Evolutionary conservation across 352 stramenopile species (phyloP), one percentile per base, ranked within the genome.

Genomic region (Phytophthora niederhauseri): DNA sequence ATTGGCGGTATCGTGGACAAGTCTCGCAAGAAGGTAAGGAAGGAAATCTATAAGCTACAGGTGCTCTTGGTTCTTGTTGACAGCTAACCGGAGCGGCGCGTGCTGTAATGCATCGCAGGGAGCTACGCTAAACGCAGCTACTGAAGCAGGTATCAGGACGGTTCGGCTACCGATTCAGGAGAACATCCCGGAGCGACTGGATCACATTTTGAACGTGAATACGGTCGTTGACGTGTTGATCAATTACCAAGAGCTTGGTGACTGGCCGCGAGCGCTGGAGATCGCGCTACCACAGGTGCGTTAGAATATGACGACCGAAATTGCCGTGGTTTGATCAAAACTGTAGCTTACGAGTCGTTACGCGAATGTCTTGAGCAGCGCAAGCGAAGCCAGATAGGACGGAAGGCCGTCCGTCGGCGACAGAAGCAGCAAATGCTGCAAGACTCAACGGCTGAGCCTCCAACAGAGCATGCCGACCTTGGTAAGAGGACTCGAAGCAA

Each of bases 161-260:
- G 83, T 75, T 12, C 78, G 87, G 19, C 56, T 94, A 45, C 87
- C 87, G 19, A 92, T 94, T 62, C 87, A 92, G 50, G 87, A 94
- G 62, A 62, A 88, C 59, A 81, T 91, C 36, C 73, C 77, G 3
- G 76, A 91, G 59, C 80, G 87, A 3, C 64, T 89, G 19, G 84
- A 93, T 57, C 87, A 94, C 55, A 93, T 94, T 36, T 67, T 94
- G 43, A 94, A 93, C 63, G 83, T 94, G 24, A 93, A 94, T 64
- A 92, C 84, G 36, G 82, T 94, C 28, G 55, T 89, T 17, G 85
- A 92, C 30, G 83, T 92, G 57, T 75, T 93, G 36, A 89, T 89
- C 45, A 70, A 78, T 8, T 90, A 87, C 41, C 70, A 73, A 26
- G 68, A 77, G 55, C 53, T 68, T 15, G 72, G 68, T 6, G 80